Evolutionary conservation across 257 asterid species (phyloP), one percentile per base, ranked within the genome.

Genomic region (Solanum corneliomulleri): DNA sequence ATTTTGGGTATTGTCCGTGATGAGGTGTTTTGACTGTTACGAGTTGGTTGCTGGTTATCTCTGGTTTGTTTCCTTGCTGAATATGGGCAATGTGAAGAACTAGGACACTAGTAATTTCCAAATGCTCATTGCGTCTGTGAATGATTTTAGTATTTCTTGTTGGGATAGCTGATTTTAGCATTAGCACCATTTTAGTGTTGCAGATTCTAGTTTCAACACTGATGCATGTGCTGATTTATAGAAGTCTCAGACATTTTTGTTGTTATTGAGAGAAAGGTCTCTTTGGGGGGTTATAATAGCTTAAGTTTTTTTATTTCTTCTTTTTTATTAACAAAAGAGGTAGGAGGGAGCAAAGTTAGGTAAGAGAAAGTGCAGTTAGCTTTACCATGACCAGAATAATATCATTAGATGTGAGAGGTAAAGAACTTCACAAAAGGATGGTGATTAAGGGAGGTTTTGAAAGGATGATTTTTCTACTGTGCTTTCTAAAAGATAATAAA

Each of bases 11-110:
- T 56, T 76, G 85, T 42, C 45, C 18, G 47, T 49, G 49, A 13
- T 31, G 80, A 60, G 84, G 49, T 80, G 86, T 70, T 72, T 35
- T 72, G 47, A 18, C 47, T 72, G 80, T 60, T 81, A 86, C 71
- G 82, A 44, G 78, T 66, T 10, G 45, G 56, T 68, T 84, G 33
- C 68, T 85, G 87, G 20, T 20, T 68, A 41, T 69, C 29, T 15
- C n/a, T 68, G 82, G 87, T 68, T 41, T 68, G 71, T 25, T 75
- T 60, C 23, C 69, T 47, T 85, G 27, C 84, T 42, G 82, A 86
- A 21, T 82, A 80, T 42, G 58, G 87, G 85, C 90, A 91, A 91
- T 88, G 93, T 88, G 31, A 74, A 70, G 87, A 75, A 66, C n/a
- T 35, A 56, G 82, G 44, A 42, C 74, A 27, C 69, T 45, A 76